Percentiles rank a stretch among this genome's conserved stretches.
Evolutionary conservation across 2,329 filamentous ascomycete genomes (phyloP).

Genomic region (Sphaerulina vaccinii): DNA sequence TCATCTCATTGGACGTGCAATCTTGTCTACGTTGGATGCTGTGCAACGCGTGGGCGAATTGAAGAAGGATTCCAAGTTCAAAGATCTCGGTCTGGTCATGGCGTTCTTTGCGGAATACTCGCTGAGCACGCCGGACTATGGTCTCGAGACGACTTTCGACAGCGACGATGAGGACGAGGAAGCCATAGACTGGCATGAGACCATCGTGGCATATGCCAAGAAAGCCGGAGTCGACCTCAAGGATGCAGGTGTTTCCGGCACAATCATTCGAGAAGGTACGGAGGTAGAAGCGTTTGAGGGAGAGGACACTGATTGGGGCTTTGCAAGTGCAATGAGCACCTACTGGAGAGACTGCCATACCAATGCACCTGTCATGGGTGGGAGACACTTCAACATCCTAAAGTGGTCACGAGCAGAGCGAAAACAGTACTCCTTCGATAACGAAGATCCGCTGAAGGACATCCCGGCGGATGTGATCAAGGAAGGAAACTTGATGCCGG

Average conservation of each 20-base stretch:
- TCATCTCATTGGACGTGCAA: conserved; percentile 2
- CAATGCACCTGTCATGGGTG: conserved; percentile 11
- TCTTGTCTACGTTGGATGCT: conserved; percentile 7
- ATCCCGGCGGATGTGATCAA: conserved; percentile 4
- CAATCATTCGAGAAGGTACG: background rate
- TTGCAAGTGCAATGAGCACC: background rate
- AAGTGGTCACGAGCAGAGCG: conserved; percentile 18
- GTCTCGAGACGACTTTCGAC: background rate
- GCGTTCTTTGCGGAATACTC: conserved; percentile 1
- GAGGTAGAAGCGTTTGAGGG: background rate
- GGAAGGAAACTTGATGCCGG: background rate
- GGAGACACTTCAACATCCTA: conserved; percentile 17
- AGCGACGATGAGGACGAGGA: background rate
- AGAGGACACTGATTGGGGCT: background rate
- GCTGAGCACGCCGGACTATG: background rate
- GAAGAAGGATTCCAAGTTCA: conserved; percentile 8
- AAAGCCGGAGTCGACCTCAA: conserved; percentile 12
- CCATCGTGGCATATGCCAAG: conserved; percentile 6
- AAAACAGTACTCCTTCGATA: conserved; percentile 17
- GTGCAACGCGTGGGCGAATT: conserved; percentile 7
- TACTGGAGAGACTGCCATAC: background rate
- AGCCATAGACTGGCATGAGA: conserved; percentile 6
- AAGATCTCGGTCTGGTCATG: conserved; percentile 12
- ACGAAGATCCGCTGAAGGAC: conserved; percentile 20
- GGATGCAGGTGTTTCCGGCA: background rate